A percentile compares a stretch with the other conserved stretches of the same genome.
These are phyloP conservation scores for Eruca vesicaria DNA, from an alignment of 441 rosid species.

Conservation along the genomic window DNA sequence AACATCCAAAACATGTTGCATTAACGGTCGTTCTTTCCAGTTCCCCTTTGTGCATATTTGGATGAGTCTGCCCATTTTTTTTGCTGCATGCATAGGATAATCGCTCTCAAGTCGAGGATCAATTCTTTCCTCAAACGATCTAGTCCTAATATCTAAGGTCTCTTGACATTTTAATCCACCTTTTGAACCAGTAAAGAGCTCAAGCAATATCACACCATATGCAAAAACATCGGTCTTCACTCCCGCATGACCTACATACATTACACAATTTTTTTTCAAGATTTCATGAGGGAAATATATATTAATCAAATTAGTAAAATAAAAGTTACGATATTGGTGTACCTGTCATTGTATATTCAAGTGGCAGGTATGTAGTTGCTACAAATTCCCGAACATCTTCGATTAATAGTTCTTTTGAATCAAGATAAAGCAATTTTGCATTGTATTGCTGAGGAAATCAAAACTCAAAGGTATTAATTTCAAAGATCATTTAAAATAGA, in stretches of 20 bases:
- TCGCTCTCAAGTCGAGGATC: slow-evolving; percentile 7
- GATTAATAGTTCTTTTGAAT: neutral
- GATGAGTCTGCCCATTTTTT: slow-evolving; percentile 8
- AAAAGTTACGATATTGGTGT: neutral
- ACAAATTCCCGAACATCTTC: neutral
- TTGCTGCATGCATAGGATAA: neutral
- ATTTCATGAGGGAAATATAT: neutral
- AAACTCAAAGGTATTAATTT: neutral
- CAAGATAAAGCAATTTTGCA: slow-evolving; percentile 8
- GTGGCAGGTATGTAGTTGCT: neutral
- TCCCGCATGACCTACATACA: neutral
- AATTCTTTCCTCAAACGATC: neutral
- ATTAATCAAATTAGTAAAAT: neutral
- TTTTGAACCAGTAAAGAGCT: neutral
- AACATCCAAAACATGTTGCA: slow-evolving; percentile 10
- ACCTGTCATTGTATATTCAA: neutral
- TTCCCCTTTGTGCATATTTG: neutral
- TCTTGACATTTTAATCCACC: neutral
- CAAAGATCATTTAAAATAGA: neutral
- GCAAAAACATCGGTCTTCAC: neutral
- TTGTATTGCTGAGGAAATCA: slow-evolving; percentile 21
- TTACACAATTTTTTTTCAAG: neutral
- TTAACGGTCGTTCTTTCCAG: neutral
- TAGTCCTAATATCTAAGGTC: neutral
- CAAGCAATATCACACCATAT: slow-evolving; percentile 21